These are phyloP conservation scores for Blastomyces gilchristii DNA, from an alignment of 2,329 filamentous ascomycete species.

Conservation along the genomic window DNA sequence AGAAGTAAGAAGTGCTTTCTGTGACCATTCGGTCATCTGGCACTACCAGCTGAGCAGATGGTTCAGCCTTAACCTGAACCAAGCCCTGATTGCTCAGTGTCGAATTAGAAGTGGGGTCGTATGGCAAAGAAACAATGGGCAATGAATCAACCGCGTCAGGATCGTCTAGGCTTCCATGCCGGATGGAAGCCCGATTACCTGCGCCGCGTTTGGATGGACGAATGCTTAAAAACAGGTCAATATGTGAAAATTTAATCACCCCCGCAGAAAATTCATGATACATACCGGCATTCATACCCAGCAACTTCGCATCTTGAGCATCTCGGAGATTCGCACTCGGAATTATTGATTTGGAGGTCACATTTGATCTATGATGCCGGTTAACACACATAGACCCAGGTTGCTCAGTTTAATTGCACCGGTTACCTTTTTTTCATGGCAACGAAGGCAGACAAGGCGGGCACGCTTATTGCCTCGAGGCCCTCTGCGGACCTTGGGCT, in stretches of 20 bases:
- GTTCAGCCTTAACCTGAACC: background rate
- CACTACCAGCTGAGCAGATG: background rate
- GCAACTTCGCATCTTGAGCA: slow-evolving; percentile 6
- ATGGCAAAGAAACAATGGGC: slow-evolving; percentile 4
- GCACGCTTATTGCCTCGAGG: slow-evolving; percentile 9
- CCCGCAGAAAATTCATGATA: background rate
- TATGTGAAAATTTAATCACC: background rate
- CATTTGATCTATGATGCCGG: slow-evolving; percentile 9
- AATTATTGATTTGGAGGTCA: slow-evolving; percentile 7
- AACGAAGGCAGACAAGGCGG: slow-evolving; percentile 6
- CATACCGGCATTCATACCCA: slow-evolving; percentile 10
- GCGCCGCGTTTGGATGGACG: slow-evolving; percentile 8
- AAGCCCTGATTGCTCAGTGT: background rate
- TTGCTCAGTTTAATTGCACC: background rate
- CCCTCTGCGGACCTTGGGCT: slow-evolving; percentile 1
- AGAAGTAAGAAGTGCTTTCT: background rate
- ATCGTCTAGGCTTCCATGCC: background rate
- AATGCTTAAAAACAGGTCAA: slow-evolving; percentile 4
- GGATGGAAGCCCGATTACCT: slow-evolving; percentile 2
- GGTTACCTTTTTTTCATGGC: slow-evolving; percentile 9
- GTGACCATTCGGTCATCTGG: background rate
- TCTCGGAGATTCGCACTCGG: slow-evolving; percentile 2
- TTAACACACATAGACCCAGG: background rate
- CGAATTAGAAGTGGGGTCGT: slow-evolving; percentile 4
- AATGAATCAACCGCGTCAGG: background rate